These are phyloP conservation scores for Fusarium brevicatenulatum DNA, from an alignment of 2,329 filamentous ascomycete species.

Conservation along the genomic window DNA sequence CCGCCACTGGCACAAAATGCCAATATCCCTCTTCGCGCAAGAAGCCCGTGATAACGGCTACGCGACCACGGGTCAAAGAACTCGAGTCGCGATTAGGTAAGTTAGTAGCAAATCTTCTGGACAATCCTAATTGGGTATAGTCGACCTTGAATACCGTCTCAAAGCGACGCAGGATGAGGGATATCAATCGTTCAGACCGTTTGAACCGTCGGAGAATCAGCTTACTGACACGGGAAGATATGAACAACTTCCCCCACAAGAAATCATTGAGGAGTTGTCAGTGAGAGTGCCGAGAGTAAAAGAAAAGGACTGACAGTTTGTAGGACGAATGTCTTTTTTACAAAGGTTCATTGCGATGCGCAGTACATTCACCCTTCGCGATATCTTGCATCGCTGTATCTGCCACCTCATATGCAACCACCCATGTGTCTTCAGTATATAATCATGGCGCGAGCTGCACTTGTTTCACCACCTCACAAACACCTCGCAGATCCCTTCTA, in stretches of 20 bases:
- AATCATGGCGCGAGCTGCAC: constrained; percentile 34
- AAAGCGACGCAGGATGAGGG: constrained; percentile 27
- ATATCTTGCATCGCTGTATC: constrained; percentile 39
- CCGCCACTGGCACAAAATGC: constrained; percentile 32
- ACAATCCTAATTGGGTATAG: not conserved
- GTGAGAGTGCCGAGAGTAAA: not conserved
- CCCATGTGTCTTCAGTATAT: constrained; percentile 43
- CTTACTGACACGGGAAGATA: constrained; percentile 43
- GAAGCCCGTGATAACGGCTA: constrained; percentile 35
- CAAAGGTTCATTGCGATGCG: constrained; percentile 16
- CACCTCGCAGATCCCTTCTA: constrained; percentile 35
- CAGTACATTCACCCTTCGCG: constrained; percentile 37
- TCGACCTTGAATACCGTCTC: constrained; percentile 38
- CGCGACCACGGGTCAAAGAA: constrained; percentile 44
- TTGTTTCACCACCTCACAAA: constrained; percentile 14
- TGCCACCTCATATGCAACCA: constrained; percentile 41
- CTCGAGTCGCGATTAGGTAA: constrained; percentile 43
- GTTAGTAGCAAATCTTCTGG: accelerated
- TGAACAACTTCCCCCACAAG: constrained; percentile 44
- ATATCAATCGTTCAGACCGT: constrained; percentile 29
- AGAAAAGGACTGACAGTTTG: not conserved
- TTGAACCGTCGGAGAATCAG: constrained; percentile 24
- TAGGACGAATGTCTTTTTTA: constrained; percentile 38
- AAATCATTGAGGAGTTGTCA: constrained; percentile 45
- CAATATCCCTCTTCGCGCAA: constrained; percentile 44